Percentiles rank a stretch among this genome's conserved stretches.
phyloP scores from a whole-genome alignment of 2,329 filamentous ascomycete species.

The Purpureocillium lavendulum region DNA sequence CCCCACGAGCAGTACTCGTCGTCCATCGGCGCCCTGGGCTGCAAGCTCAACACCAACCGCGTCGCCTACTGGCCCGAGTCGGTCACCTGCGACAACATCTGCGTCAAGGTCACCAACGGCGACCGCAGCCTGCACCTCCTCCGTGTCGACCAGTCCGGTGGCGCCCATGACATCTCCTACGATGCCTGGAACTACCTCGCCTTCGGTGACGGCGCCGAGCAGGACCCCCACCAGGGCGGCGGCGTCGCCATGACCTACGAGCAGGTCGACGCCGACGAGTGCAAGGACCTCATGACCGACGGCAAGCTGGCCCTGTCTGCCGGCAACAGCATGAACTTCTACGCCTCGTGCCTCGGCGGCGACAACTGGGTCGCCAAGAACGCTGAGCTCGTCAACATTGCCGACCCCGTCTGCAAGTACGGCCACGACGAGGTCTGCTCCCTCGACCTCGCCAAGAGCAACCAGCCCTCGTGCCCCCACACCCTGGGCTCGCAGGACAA shows the following conservation, averaged over 20 bases:
- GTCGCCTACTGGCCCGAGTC: constrained; percentile 51
- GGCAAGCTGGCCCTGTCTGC: constrained; percentile 46
- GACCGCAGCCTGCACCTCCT: constrained; percentile 48
- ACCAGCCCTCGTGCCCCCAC: constrained; percentile 43
- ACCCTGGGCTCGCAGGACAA: constrained; percentile 25
- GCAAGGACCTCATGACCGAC: constrained; percentile 38
- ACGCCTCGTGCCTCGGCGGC: constrained; percentile 35
- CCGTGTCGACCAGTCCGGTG: constrained; percentile 45
- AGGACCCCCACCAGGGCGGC: constrained; percentile 38
- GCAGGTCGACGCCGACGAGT: constrained; percentile 37
- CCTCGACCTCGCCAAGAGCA: constrained; percentile 36
- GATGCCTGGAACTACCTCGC: constrained; percentile 53
- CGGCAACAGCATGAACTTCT: constrained; percentile 48
- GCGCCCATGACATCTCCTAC: constrained; percentile 51
- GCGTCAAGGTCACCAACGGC: constrained; percentile 41
- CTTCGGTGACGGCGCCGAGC: constrained; percentile 38
- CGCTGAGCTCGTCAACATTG: constrained; percentile 44
- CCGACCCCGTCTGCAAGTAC: constrained; percentile 38
- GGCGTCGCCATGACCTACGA: constrained; percentile 43
- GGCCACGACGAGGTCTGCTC: constrained; percentile 44
- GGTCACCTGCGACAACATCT: constrained; percentile 47
- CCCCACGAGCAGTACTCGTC: constrained; percentile 50
- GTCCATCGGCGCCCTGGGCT: constrained; percentile 49
- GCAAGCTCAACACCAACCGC: constrained; percentile 52
- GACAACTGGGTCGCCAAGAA: constrained; percentile 45